These are phyloP conservation scores for Capronia americana DNA, from an alignment of 2,329 filamentous ascomycete species.

Conservation along the genomic window DNA sequence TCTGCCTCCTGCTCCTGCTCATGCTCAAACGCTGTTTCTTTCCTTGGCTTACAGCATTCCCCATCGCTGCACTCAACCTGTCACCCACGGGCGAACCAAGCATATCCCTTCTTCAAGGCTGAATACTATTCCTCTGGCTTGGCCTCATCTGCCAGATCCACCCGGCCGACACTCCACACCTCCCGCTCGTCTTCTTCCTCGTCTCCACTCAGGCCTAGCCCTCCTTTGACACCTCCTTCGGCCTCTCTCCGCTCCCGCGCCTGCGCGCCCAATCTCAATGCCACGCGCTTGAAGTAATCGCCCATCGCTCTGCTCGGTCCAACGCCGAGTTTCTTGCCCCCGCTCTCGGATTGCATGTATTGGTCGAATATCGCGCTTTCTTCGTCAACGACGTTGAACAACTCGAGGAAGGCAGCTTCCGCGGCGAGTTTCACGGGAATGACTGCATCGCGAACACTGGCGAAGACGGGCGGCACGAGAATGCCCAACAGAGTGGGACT, in stretches of 20 bases:
- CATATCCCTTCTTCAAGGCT: neutral
- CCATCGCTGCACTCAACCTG: neutral
- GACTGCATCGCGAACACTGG: slow-evolving; percentile 84
- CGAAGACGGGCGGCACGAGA: slow-evolving; percentile 84
- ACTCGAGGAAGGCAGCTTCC: slow-evolving; percentile 88
- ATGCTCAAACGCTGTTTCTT: neutral
- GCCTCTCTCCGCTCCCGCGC: slow-evolving; percentile 88
- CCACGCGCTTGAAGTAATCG: slow-evolving; percentile 96
- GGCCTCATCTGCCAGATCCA: slow-evolving; percentile 68
- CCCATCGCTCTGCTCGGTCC: slow-evolving; percentile 77
- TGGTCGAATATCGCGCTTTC: slow-evolving; percentile 88
- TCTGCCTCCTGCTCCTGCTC: neutral
- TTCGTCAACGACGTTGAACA: slow-evolving; percentile 89
- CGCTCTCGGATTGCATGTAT: slow-evolving; percentile 71
- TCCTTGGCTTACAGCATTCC: neutral
- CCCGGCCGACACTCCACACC: slow-evolving; percentile 91
- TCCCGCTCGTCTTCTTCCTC: slow-evolving; percentile 94
- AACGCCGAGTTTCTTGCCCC: slow-evolving; percentile 60
- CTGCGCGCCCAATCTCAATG: slow-evolving; percentile 80
- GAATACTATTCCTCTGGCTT: slow-evolving; percentile 16
- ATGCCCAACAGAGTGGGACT: slow-evolving; percentile 65
- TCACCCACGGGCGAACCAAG: neutral
- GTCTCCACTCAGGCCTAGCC: slow-evolving; percentile 84
- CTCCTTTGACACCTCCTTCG: slow-evolving; percentile 79
- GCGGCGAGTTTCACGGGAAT: slow-evolving; percentile 96